A percentile compares a stretch with the other conserved stretches of the same genome.
Evolutionary conservation across 2,329 filamentous ascomycete species (phyloP).

Genomic region (Aspergillus quadricinctus): DNA sequence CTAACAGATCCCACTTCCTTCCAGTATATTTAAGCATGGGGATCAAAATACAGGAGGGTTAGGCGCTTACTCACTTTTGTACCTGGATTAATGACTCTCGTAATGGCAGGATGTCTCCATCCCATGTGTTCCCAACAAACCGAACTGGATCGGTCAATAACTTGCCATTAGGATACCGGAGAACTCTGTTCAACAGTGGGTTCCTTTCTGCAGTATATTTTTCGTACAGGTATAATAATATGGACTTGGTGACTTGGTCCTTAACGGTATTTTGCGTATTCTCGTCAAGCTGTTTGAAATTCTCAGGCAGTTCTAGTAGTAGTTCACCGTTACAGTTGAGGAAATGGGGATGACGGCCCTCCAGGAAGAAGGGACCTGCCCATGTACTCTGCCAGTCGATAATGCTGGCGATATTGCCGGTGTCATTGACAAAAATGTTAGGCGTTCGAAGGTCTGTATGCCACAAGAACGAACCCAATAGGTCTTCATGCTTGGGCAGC

Average conservation of each 20-base stretch:
- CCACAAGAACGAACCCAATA: too few relatives aligned
- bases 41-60: neutral
- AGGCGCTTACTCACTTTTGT: constrained; percentile 10
- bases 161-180: constrained; percentile 20
- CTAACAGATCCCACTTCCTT: neutral
- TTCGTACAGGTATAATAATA: constrained; percentile 26
- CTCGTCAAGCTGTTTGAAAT: neutral
- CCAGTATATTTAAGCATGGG: neutral
- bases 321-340: neutral
- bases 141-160: constrained; percentile 23
- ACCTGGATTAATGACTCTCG: constrained; percentile 18
- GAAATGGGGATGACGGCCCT: neutral
- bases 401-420: too few relatives aligned
- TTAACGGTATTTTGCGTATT: constrained; percentile 6
- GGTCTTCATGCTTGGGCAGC: too few relatives aligned
- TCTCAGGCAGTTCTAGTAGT: neutral
- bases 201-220: constrained; percentile 24
- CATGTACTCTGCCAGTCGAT: too few relatives aligned
- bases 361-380: neutral
- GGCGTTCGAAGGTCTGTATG: too few relatives aligned
- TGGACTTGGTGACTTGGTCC: constrained; percentile 6
- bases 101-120: constrained; percentile 29
- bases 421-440: too few relatives aligned
- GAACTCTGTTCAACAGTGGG: constrained; percentile 21
- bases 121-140: constrained; percentile 29